Evolutionary conservation across 1,284 basidiomycete species (phyloP).

Genomic region (Sporisorium exsertum): DNA sequence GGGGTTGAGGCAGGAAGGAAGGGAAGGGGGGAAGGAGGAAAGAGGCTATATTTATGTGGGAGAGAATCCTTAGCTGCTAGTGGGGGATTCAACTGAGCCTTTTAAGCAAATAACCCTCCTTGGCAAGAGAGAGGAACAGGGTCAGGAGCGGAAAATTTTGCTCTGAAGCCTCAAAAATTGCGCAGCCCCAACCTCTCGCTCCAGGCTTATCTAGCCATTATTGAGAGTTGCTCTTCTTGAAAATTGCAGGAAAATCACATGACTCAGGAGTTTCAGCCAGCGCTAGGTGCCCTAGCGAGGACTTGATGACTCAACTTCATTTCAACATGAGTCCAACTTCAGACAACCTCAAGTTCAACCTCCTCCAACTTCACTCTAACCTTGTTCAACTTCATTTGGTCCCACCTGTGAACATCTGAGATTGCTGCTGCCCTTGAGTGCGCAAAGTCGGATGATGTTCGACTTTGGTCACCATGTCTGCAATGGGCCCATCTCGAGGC

Average conservation of each 20-base stretch:
- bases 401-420: not conserved
- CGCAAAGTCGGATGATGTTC: not conserved
- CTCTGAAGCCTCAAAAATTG: slow-evolving; percentile 11
- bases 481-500: not conserved
- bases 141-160: slow-evolving; percentile 6
- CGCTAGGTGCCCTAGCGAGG: slow-evolving; percentile 10
- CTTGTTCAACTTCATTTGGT: not conserved
- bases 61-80: not conserved
- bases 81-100: not conserved
- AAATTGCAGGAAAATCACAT: slow-evolving; percentile 1
- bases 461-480: not conserved
- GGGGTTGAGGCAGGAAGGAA: not conserved
- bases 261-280: not conserved
- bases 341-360: not conserved
- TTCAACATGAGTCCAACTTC: no score
- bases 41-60: not conserved
- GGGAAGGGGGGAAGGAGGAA: not conserved
- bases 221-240: not conserved
- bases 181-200: not conserved
- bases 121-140: not conserved
- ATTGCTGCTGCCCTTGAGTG: not conserved
- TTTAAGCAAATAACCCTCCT: not conserved
- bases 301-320: not conserved
- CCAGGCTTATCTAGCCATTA: not conserved
- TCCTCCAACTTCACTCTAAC: slow-evolving; percentile 7